A percentile compares a stretch with the other conserved stretches of the same genome.
Conservation (phyloP, 345 rosid species). For the Pelargonium nanum region DNA sequence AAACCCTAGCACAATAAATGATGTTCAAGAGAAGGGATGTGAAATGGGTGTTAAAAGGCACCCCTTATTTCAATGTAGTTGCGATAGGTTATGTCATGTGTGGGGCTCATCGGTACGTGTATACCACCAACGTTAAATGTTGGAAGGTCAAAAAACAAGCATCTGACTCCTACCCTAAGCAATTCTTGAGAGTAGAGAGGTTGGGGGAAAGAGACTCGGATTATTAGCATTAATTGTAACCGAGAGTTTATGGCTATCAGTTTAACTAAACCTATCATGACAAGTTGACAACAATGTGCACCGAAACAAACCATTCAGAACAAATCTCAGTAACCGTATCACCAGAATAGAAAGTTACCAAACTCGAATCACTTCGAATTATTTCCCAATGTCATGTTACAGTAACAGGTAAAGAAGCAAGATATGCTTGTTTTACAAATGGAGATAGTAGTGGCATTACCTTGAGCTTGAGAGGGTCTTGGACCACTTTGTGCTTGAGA, state of each 20-base stretch:
- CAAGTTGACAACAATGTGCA: background rate
- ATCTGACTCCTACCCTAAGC: too few relatives aligned
- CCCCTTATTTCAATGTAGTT: too few relatives aligned
- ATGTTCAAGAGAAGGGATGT: too few relatives aligned
- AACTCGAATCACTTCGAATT: background rate
- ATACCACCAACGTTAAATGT: background rate
- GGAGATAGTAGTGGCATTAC: constrained; percentile 16
- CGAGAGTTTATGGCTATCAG: too few relatives aligned
- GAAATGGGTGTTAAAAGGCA: too few relatives aligned
- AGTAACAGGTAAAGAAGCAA: background rate
- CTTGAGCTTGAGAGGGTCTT: constrained; percentile 18
- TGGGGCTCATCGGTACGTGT: background rate
- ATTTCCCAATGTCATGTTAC: too few relatives aligned
- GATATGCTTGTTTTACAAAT: background rate
- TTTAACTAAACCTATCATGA: background rate
- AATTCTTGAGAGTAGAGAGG: too few relatives aligned
- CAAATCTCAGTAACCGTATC: background rate
- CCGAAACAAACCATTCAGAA: background rate
- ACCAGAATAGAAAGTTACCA: background rate
- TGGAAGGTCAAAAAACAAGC: background rate
- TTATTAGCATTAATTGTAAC: too few relatives aligned
- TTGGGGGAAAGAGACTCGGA: too few relatives aligned
- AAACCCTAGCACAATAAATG: background rate
- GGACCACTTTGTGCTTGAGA: constrained; percentile 12
- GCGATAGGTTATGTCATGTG: too few relatives aligned